Evolutionary conservation across 495 filamentous ascomycete species (phyloP).

Genomic region (Hyaloscypha finlandica): DNA sequence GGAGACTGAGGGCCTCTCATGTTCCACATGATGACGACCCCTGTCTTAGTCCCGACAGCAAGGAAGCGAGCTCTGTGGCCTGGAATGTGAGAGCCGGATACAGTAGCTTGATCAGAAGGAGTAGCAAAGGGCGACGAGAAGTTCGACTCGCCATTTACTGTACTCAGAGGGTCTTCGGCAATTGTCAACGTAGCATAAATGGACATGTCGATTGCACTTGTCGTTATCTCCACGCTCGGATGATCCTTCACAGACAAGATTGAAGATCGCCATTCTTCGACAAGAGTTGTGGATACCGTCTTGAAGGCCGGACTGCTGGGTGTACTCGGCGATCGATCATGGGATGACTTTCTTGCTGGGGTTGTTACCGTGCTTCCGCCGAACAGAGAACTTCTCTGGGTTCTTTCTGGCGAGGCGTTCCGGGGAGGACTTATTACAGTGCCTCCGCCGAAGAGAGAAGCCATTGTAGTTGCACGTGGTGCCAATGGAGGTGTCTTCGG

Average conservation of each 20-base stretch:
- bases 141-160: slow-evolving; percentile 54
- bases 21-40: slow-evolving; percentile 82
- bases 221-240: slow-evolving; percentile 61
- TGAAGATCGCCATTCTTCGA: slow-evolving; percentile 64
- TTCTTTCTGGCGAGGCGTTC: slow-evolving; percentile 25
- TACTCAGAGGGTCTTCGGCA: slow-evolving; percentile 73
- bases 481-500: slow-evolving; percentile 32
- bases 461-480: slow-evolving; percentile 29
- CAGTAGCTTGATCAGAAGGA: slow-evolving; percentile 42
- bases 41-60: slow-evolving; percentile 78
- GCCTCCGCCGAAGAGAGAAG: slow-evolving; percentile 44
- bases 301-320: slow-evolving; percentile 17
- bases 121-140: slow-evolving; percentile 60
- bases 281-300: slow-evolving; percentile 21
- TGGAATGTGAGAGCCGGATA: slow-evolving; percentile 58
- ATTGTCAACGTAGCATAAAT: slow-evolving; percentile 66
- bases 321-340: slow-evolving; percentile 23
- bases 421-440: slow-evolving; percentile 23
- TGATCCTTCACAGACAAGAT: slow-evolving; percentile 55
- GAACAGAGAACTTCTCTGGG: slow-evolving; percentile 18
- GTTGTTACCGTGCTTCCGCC: slow-evolving; percentile 32
- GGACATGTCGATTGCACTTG: slow-evolving; percentile 76
- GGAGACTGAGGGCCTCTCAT: slow-evolving; percentile 63
- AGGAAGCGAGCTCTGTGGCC: slow-evolving; percentile 82
- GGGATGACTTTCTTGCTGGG: slow-evolving; percentile 14